Evolutionary conservation across 225 moss, liverwort and hornwort species (phyloP).

Genomic region (Physcomitrellopsis africana): DNA sequence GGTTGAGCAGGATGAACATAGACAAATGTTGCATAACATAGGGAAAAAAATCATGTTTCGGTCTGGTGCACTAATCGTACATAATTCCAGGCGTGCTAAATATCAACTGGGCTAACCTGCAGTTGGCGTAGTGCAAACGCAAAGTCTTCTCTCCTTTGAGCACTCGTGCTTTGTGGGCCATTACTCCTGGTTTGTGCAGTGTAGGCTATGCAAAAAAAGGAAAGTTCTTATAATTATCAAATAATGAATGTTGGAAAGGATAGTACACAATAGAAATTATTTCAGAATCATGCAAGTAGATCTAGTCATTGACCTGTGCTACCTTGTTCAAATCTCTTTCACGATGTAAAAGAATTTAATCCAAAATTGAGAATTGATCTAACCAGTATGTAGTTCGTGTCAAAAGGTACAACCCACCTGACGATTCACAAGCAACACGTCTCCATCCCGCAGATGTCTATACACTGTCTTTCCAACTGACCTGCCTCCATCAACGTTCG

Average conservation of each 20-base stretch:
- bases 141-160: constrained; percentile 97
- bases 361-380: constrained; percentile 4
- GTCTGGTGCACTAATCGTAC: neutral
- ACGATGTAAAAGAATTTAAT: neutral
- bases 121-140: constrained; percentile 97
- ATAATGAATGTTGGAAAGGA: neutral
- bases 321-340: neutral
- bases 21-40: neutral
- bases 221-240: constrained; percentile 1
- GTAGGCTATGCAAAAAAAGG: constrained; percentile 68
- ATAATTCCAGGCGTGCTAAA: constrained; percentile 1
- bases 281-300: neutral
- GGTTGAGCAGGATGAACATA: neutral
- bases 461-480: constrained; percentile 87
- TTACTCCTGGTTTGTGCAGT: constrained; percentile 97
- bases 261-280: neutral
- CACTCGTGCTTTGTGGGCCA: constrained; percentile 97
- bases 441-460: constrained; percentile 92
- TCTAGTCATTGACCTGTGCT: neutral
- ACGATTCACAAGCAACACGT: constrained; percentile 89
- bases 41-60: constrained; percentile 1
- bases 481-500: constrained; percentile 61
- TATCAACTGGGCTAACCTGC: constrained; percentile 63
- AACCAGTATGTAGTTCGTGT: neutral
- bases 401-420: constrained; percentile 58